A percentile compares a stretch with the other conserved stretches of the same genome.
Conservation (phyloP, 768 basidiomycete genomes). For the Trametes gibbosa region DNA sequence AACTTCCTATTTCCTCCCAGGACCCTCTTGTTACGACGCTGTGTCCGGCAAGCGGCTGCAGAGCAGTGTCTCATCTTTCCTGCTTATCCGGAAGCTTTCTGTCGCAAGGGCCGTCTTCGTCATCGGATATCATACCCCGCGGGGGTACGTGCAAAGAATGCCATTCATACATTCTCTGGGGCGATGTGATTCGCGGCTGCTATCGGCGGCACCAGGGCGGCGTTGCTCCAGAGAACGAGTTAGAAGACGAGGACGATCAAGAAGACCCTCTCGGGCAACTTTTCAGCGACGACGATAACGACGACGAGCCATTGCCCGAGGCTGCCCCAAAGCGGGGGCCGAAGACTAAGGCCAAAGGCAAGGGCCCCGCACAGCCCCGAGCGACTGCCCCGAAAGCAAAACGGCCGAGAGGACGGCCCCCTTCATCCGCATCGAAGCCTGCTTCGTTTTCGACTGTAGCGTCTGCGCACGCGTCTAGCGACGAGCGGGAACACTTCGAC, state of each 20-base stretch:
- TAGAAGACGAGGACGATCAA: conserved; percentile 32
- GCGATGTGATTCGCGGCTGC: conserved; percentile 62
- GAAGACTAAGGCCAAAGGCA: background rate
- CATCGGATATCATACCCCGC: conserved; percentile 49
- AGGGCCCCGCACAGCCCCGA: background rate
- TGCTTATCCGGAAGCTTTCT: conserved; percentile 56
- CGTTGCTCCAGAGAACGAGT: conserved; percentile 31
- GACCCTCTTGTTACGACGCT: conserved; percentile 49
- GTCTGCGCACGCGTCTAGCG: background rate
- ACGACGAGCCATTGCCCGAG: background rate
- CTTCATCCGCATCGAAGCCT: background rate
- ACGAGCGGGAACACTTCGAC: conserved; percentile 12
- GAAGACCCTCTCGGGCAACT: conserved; percentile 3
- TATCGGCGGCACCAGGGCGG: conserved; percentile 47
- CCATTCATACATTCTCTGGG: conserved; percentile 58
- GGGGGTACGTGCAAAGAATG: conserved; percentile 60
- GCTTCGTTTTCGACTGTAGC: conserved; percentile 1
- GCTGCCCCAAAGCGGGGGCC: background rate
- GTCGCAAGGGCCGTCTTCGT: conserved; percentile 10
- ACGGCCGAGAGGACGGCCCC: background rate
- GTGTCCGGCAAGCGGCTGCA: conserved; percentile 52
- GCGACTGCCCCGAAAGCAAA: conserved; percentile 1
- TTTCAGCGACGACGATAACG: background rate
- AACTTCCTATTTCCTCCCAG: conserved; percentile 30
- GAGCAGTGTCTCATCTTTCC: conserved; percentile 50